Percentiles rank a stretch among this genome's conserved stretches.
These are phyloP conservation scores for Staphylotrichum longicolle DNA, from an alignment of 495 filamentous ascomycete species.

Conservation along the genomic window DNA sequence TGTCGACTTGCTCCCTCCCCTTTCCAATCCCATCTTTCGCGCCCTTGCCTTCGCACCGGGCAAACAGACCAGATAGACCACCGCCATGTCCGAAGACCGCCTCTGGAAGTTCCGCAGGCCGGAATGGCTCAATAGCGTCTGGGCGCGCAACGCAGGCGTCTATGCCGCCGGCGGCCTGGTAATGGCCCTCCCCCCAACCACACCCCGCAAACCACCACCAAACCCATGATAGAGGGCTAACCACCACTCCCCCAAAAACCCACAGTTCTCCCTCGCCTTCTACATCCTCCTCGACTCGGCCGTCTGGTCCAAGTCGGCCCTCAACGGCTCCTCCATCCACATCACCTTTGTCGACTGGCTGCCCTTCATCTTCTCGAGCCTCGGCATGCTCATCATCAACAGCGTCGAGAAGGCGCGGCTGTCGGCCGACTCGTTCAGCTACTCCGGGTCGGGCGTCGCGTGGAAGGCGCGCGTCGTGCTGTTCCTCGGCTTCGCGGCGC, in stretches of 20 bases:
- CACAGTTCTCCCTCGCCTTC: slow-evolving; percentile 92
- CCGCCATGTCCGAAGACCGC: slow-evolving; percentile 59
- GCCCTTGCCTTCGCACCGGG: not conserved
- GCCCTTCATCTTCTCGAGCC: slow-evolving; percentile 85
- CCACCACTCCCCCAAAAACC: not conserved
- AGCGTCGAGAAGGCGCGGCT: slow-evolving; percentile 90
- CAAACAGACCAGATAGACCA: not conserved
- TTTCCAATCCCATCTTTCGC: too few relatives aligned
- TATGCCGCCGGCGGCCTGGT: slow-evolving; percentile 85
- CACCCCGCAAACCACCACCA: not conserved
- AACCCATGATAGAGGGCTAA: not conserved
- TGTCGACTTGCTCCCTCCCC: not conserved
- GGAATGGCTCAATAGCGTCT: slow-evolving; percentile 86
- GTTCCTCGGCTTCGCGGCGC: slow-evolving; percentile 89
- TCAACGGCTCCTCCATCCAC: slow-evolving; percentile 79
- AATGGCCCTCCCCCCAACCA: slow-evolving; percentile 34
- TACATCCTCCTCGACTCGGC: slow-evolving; percentile 93
- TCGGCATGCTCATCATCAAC: slow-evolving; percentile 99
- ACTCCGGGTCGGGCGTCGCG: slow-evolving; percentile 80
- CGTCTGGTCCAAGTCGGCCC: slow-evolving; percentile 74
- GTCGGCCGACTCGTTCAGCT: slow-evolving; percentile 80
- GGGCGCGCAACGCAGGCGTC: slow-evolving; percentile 77
- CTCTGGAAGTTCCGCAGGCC: slow-evolving; percentile 78
- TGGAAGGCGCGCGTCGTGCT: slow-evolving; percentile 96
- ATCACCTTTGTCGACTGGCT: slow-evolving; percentile 98